phyloP scores from a whole-genome alignment of 2,329 filamentous ascomycete genomes.

The Fusarium hainanense region DNA sequence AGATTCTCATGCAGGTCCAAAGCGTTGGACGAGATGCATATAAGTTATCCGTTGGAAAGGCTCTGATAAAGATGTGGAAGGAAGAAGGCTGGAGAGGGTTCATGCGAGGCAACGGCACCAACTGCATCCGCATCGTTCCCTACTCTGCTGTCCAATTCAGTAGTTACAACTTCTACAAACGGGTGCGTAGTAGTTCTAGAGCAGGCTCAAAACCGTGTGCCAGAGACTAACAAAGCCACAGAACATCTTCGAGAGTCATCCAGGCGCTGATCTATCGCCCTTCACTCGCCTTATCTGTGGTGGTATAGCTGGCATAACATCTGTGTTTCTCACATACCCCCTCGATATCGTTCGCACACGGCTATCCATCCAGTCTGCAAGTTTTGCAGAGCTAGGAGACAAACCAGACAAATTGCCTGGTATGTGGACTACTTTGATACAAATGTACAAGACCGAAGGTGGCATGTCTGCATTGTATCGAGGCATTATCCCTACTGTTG shows the following conservation, averaged over 20 bases:
- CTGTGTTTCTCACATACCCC: conserved; percentile 93
- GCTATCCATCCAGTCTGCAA: conserved; percentile 97
- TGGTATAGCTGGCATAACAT: conserved; percentile 92
- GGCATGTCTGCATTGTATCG: conserved; percentile 88
- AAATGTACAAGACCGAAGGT: conserved; percentile 93
- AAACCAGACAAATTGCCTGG: conserved; percentile 79
- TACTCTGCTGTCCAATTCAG: conserved; percentile 99
- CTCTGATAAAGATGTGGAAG: conserved; percentile 92
- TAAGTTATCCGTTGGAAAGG: conserved; percentile 89
- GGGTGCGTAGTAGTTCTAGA: conserved; percentile 64
- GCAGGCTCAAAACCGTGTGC: no score
- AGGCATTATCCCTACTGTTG: conserved; percentile 92
- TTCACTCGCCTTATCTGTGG: conserved; percentile 86
- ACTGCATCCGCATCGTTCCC: conserved; percentile 97
- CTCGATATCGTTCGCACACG: conserved; percentile 97
- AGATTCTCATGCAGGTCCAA: conserved; percentile 98
- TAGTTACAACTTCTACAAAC: conserved; percentile 97
- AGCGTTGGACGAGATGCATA: conserved; percentile 91
- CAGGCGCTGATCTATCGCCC: conserved; percentile 79
- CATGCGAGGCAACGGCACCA: conserved; percentile 97
- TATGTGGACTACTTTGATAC: conserved; percentile 86
- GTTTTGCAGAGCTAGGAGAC: conserved; percentile 80
- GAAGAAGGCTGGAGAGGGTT: conserved; percentile 98
- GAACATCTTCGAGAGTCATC: conserved; percentile 80
- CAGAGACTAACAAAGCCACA: conserved; percentile 39